These are phyloP conservation scores for Marasmius sp. DNA, from an alignment of 1,284 basidiomycete genomes.

Conservation along the genomic window DNA sequence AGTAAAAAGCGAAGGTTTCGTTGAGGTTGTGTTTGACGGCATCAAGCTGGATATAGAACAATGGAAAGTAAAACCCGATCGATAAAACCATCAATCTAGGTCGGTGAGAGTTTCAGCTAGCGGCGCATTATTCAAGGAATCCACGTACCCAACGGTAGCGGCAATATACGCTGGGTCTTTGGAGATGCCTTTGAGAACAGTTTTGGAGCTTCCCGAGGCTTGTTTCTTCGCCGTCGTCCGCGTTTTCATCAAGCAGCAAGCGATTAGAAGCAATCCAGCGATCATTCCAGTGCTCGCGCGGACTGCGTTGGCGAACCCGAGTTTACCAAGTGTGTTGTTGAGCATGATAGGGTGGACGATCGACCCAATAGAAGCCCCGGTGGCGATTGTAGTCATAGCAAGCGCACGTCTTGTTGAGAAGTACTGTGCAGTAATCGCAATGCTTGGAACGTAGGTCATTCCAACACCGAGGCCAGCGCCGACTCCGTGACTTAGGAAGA, in stretches of 20 bases:
- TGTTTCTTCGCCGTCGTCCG: constrained; percentile 14
- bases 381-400: constrained; percentile 34
- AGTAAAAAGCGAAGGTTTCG: constrained; percentile 27
- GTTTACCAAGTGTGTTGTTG: constrained; percentile 23
- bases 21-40: constrained; percentile 24
- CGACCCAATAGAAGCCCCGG: constrained; percentile 10
- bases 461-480: constrained; percentile 13
- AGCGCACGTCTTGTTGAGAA: constrained; percentile 30
- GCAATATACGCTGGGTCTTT: constrained; percentile 15
- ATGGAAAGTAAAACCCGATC: constrained; percentile 26
- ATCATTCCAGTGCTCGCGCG: constrained; percentile 24
- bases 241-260: constrained; percentile 26
- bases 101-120: neutral
- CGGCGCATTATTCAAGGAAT: neutral
- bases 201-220: constrained; percentile 7
- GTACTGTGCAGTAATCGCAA: constrained; percentile 34
- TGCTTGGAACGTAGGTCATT: constrained; percentile 19
- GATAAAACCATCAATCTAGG: constrained; percentile 17
- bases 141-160: constrained; percentile 17
- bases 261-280: constrained; percentile 24
- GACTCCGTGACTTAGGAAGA: constrained; percentile 14
- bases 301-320: constrained; percentile 32
- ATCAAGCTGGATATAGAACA: constrained; percentile 32
- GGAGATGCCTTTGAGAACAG: constrained; percentile 10
- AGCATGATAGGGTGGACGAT: constrained; percentile 13